phyloP scores from a whole-genome alignment of 768 basidiomycete species.

The Serendipita indica region DNA sequence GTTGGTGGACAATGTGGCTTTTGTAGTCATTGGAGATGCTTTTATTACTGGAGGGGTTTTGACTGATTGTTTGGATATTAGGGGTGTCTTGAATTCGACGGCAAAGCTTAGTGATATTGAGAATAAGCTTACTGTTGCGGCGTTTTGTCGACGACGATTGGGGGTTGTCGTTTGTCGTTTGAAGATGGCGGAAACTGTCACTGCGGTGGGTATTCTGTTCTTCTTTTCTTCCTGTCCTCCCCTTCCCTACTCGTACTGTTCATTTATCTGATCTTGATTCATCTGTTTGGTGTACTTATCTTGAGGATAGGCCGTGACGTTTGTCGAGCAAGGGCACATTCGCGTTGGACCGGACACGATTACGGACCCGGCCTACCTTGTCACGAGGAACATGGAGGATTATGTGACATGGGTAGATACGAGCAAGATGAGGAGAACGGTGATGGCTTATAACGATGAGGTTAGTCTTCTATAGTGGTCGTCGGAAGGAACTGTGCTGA shows the following conservation, averaged over 20 bases:
- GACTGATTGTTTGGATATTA: not conserved
- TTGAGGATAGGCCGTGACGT: slow-evolving; percentile 69
- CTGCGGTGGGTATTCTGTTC: slow-evolving; percentile 47
- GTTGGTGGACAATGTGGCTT: too few relatives aligned
- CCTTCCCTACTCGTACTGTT: slow-evolving; percentile 10
- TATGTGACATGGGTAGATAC: slow-evolving; percentile 99
- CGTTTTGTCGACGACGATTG: slow-evolving; percentile 81
- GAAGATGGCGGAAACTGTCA: slow-evolving; percentile 93
- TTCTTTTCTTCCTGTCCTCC: not conserved
- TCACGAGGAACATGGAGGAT: slow-evolving; percentile 97
- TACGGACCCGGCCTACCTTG: slow-evolving; percentile 90
- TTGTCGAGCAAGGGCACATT: slow-evolving; percentile 96
- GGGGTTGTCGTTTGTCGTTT: slow-evolving; percentile 84
- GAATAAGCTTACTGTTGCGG: slow-evolving; percentile 85
- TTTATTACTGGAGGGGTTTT: not conserved
- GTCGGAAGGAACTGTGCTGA: slow-evolving; percentile 13
- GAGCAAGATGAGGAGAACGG: slow-evolving; percentile 87
- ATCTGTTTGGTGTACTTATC: slow-evolving; percentile 3
- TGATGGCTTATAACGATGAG: slow-evolving; percentile 95
- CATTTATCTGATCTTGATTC: slow-evolving; percentile 11
- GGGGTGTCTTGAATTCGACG: slow-evolving; percentile 66
- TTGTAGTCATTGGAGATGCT: too few relatives aligned
- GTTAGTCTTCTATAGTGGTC: slow-evolving; percentile 26
- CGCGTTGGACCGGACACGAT: slow-evolving; percentile 92
- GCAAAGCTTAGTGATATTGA: slow-evolving; percentile 90